phyloP scores from a whole-genome alignment of 2,329 filamentous ascomycete species.

The Penicillium palitans region DNA sequence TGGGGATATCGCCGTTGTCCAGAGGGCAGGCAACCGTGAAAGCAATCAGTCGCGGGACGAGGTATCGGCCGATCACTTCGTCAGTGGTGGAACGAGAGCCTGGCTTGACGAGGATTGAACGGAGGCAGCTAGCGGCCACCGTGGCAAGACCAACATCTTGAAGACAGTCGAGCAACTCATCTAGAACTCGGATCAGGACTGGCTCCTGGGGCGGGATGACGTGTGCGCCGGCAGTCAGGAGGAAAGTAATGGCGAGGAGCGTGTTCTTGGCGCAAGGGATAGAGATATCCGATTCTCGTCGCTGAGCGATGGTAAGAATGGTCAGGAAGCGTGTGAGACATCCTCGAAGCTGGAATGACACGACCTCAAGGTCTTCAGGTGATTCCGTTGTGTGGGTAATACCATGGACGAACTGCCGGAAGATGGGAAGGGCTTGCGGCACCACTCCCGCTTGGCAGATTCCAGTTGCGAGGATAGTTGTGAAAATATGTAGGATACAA shows the following conservation, averaged over 20 bases:
- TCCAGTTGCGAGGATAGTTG: conserved; percentile 84
- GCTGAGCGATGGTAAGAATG: conserved; percentile 57
- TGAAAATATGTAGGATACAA: conserved; percentile 95
- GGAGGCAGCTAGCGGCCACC: conserved; percentile 85
- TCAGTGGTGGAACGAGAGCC: conserved; percentile 63
- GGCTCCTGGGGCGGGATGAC: conserved; percentile 73
- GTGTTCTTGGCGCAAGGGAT: conserved; percentile 91
- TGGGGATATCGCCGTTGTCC: conserved; percentile 60
- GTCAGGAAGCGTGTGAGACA: conserved; percentile 80
- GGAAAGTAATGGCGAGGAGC: conserved; percentile 80
- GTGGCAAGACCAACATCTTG: conserved; percentile 63
- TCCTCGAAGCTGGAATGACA: conserved; percentile 73
- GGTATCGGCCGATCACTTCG: conserved; percentile 69
- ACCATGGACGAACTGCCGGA: conserved; percentile 84
- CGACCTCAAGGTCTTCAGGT: conserved; percentile 43
- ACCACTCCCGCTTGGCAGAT: conserved; percentile 85
- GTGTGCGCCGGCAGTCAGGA: conserved; percentile 78
- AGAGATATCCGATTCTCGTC: conserved; percentile 65
- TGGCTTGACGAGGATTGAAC: conserved; percentile 73
- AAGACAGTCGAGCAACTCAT: conserved; percentile 83
- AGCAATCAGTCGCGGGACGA: conserved; percentile 71
- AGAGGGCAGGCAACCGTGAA: conserved; percentile 62
- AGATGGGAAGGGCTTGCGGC: conserved; percentile 83
- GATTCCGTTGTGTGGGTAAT: conserved; percentile 54
- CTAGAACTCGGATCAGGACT: conserved; percentile 70